These are phyloP conservation scores for Russula vinacea DNA, from an alignment of 768 basidiomycete species.

Conservation along the genomic window DNA sequence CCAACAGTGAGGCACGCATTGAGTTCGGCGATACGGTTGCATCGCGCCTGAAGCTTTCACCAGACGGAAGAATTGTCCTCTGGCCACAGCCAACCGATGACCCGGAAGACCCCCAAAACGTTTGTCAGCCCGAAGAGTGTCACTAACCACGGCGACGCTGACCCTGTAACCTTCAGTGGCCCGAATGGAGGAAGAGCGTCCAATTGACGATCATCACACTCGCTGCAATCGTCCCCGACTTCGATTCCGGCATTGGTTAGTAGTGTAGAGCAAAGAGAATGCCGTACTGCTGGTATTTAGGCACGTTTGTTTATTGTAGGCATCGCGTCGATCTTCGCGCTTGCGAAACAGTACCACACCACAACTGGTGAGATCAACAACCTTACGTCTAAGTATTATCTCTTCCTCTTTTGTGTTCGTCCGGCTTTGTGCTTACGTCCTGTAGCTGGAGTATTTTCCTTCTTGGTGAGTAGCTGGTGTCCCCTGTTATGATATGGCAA, in stretches of 20 bases:
- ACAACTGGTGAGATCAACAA: slow-evolving; percentile 58
- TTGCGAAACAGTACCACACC: slow-evolving; percentile 54
- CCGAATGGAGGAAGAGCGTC: slow-evolving; percentile 48
- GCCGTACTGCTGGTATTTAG: not conserved
- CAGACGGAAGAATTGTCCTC: slow-evolving; percentile 56
- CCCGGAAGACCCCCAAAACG: slow-evolving; percentile 64
- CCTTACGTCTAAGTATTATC: slow-evolving; percentile 48
- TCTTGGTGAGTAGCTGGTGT: slow-evolving; percentile 40
- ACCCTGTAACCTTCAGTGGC: slow-evolving; percentile 45
- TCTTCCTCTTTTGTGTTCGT: not conserved
- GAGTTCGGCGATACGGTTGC: slow-evolving; percentile 60
- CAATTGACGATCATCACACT: slow-evolving; percentile 60
- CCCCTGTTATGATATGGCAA: slow-evolving; percentile 19
- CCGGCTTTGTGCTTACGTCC: slow-evolving; percentile 30
- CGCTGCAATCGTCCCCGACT: slow-evolving; percentile 65
- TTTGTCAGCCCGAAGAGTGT: slow-evolving; percentile 30
- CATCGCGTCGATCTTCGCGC: slow-evolving; percentile 59
- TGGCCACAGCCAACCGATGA: slow-evolving; percentile 70
- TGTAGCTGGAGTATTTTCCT: slow-evolving; percentile 64
- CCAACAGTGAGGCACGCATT: slow-evolving; percentile 53
- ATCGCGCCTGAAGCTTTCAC: slow-evolving; percentile 52
- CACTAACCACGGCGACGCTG: not conserved
- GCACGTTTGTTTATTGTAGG: slow-evolving; percentile 37
- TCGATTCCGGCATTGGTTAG: slow-evolving; percentile 60
- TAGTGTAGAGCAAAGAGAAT: slow-evolving; percentile 10